Evolutionary conservation across 2,329 filamentous ascomycete genomes (phyloP).

Genomic region (Pseudocercospora crystallina): DNA sequence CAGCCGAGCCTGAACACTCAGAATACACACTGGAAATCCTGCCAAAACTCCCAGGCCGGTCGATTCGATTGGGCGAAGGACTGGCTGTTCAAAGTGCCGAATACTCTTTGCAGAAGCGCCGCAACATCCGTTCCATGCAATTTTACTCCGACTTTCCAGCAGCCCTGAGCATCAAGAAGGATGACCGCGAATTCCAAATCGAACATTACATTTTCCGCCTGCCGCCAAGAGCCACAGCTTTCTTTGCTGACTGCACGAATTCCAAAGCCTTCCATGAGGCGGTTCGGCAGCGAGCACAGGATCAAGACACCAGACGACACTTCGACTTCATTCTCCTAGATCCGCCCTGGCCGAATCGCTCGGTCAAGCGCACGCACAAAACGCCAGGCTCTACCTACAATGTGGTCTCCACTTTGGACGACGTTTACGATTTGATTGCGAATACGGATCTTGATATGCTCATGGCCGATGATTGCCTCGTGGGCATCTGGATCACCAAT

Average conservation of each 20-base stretch:
- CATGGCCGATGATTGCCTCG: conserved; percentile 56
- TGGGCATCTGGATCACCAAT: conserved; percentile 79
- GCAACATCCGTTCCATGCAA: background rate
- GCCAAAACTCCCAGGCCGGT: too few species aligned
- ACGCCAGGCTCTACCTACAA: conserved; percentile 31
- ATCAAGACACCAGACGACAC: conserved; percentile 43
- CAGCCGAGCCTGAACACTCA: too few species aligned
- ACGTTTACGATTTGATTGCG: conserved; percentile 44
- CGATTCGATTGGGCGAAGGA: too few species aligned
- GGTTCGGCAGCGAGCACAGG: conserved; percentile 38
- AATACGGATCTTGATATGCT: conserved; percentile 52
- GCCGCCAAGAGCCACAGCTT: conserved; percentile 50
- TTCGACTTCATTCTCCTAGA: conserved; percentile 73
- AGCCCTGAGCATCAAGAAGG: background rate
- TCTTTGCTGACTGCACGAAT: conserved; percentile 49
- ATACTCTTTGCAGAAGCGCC: too few species aligned
- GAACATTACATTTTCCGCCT: conserved; percentile 34
- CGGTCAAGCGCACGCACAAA: conserved; percentile 61
- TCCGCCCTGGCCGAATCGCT: conserved; percentile 80
- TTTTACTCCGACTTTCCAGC: background rate
- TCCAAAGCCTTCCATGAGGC: conserved; percentile 38
- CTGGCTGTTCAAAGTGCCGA: too few species aligned
- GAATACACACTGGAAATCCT: too few species aligned
- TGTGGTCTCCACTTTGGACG: conserved; percentile 44
- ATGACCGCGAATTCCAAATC: background rate